Percentiles rank a stretch among this genome's conserved stretches.
phyloP scores from a whole-genome alignment of 441 rosid species.

The Bruguiera hainesii region DNA sequence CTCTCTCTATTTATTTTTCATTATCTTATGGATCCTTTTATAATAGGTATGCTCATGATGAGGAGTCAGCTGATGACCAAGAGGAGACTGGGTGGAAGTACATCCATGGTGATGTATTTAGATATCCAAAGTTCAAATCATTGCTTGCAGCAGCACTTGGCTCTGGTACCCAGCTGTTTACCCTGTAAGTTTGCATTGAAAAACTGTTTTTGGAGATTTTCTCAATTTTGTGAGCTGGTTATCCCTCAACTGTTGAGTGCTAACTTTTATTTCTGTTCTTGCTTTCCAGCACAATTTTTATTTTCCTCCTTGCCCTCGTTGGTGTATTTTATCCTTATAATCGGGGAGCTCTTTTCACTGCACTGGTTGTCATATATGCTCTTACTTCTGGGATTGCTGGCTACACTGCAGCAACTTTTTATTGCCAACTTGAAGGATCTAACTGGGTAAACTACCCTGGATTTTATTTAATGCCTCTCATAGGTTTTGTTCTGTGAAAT shows the following conservation, averaged over 20 bases:
- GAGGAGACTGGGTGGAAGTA: constrained; percentile 97
- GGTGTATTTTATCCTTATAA: constrained; percentile 86
- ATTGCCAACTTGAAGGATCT: constrained; percentile 74
- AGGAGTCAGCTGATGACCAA: constrained; percentile 82
- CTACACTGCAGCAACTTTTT: constrained; percentile 68
- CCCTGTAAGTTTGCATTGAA: constrained; percentile 48
- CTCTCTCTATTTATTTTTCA: neutral
- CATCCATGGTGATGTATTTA: constrained; percentile 82
- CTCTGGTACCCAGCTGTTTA: constrained; percentile 66
- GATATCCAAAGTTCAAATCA: constrained; percentile 71
- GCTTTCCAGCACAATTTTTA: constrained; percentile 55
- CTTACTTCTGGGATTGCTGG: constrained; percentile 82
- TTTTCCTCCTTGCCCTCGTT: constrained; percentile 71
- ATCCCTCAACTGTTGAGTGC: neutral
- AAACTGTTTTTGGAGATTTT: neutral
- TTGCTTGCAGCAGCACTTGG: constrained; percentile 75
- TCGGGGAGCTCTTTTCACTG: constrained; percentile 83
- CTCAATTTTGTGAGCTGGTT: neutral
- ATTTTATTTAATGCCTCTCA: neutral
- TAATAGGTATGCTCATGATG: constrained; percentile 77
- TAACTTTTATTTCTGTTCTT: neutral
- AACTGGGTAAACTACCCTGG: constrained; percentile 52
- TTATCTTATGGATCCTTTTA: neutral
- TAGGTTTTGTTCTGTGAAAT: neutral
- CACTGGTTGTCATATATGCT: constrained; percentile 71